Base-by-base conservation (phyloP, 2,329 filamentous ascomycete species). In the Sclerotinia glacialis region DNA sequence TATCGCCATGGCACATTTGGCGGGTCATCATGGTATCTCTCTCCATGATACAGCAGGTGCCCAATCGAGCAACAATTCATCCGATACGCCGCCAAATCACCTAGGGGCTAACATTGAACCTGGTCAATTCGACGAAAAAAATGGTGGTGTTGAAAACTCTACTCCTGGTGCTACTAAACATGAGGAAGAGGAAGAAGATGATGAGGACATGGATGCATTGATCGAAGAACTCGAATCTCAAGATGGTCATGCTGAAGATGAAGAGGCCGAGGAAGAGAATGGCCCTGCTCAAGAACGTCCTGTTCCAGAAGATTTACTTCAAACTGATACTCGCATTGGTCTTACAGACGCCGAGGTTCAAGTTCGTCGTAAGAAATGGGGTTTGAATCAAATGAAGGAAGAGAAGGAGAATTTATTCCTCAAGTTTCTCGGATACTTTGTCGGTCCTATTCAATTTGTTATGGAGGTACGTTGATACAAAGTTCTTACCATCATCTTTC, bases 381-480 rank as follows among this genome's bases (percentile, higher is more conserved):
- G 92, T 78, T 83, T 91, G 76, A 96, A 97, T 78, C 88, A 92
- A 78, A 92, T 96, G 90, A 93, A 91, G 80, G 91, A 96, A 80
- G 90, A 94, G 82, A 93, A 92, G 80, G 89, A 93, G 80, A 96
- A 93, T 76, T 75, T 93, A 67, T 79, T 93, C 69, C 83, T 95
- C 75, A 95, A 96, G 83, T 96, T 96, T 79, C 75, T 87, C 28
- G 83, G 85, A 74, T 95, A 91, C 82, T 96, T 96, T 78, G 82
- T 95, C 66, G 93, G 93, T 72, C 93, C 93, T 31, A 94, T 96
- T 72, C 92, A 96, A 78, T 94, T 94, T 79, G 92, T 96, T 77
- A 96, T 96, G 92, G 91, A 94, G 87, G 89, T 89, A 78, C 76
- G 86, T 79, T 67, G 11, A 11, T 12, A 31, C 40, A 23, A 18